Base-by-base conservation (phyloP, 306 rosid species). In the Aeschynomene evenia region DNA sequence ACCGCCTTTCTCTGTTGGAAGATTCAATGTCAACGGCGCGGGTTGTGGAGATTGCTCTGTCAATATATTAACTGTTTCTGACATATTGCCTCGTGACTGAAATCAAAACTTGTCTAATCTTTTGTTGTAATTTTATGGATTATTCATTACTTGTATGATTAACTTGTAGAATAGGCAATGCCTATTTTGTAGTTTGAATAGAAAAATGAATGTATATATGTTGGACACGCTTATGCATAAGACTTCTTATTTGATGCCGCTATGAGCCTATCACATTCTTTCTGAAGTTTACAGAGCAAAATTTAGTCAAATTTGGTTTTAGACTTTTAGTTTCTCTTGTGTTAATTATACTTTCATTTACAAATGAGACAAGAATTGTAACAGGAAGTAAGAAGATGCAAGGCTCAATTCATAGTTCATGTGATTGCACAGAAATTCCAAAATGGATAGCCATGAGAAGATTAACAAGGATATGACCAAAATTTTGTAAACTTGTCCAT, bases 1-100 rank as follows among this genome's bases (percentile, higher is more conserved):
- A 28, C 83, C 85, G 33, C 81, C 83, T 34, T 80, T 77, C 73
- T 66, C 46, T 11, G 63, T 62, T 3, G 77, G 86, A 3, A 82
- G 77, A 73, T 63, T 77, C 68, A 51, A 9, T 1, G 60, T 28
- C 22, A 34, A 15, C 2, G 57, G 36, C 12, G 39, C 3, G 37
- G 56, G 45, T 31, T 40, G 2, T 1, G 43, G 63, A 13, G 16
- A 42, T 3, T 54, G 29, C 46, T 80, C 87, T 6, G 7, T 53
- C 73, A 68, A 58, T 59, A 76, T 37, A 19, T 22, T 63, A 46
- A 73, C 86, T 2, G 2, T 68, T 45, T 82, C 84, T 62, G 68
- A 71, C 55, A 62, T 68, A 69, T 6, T 68, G 33, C 72, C 76
- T 29, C 49, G 51, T 68, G 45, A 73, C 29, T 40, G 16, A 33